Conservation (phyloP, 2,329 filamentous ascomycete species). For the Helotiales sp. region DNA sequence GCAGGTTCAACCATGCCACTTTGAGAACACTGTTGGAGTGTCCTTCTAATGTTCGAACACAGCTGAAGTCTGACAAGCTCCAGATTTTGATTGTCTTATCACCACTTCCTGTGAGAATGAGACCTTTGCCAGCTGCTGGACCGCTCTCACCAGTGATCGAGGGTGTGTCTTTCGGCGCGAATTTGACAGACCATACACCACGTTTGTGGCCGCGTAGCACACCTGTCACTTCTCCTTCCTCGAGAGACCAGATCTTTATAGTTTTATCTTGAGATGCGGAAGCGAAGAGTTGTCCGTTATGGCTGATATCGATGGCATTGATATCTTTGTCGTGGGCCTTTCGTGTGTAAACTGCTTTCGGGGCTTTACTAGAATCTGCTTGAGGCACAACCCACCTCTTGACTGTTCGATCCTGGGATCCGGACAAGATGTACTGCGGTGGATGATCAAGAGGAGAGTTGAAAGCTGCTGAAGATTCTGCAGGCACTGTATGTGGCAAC, state of each 20-base stretch:
- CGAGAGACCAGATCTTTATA: slow-evolving; percentile 93
- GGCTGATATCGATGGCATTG: slow-evolving; percentile 85
- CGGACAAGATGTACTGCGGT: slow-evolving; percentile 82
- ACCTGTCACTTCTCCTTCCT: slow-evolving; percentile 87
- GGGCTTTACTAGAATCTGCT: slow-evolving; percentile 48
- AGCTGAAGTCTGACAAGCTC: slow-evolving; percentile 90
- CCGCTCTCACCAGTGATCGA: slow-evolving; percentile 71
- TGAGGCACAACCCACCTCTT: slow-evolving; percentile 84
- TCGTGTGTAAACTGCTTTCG: slow-evolving; percentile 77
- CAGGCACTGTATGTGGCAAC: slow-evolving; percentile 69
- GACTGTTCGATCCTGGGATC: slow-evolving; percentile 92
- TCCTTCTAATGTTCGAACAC: slow-evolving; percentile 90
- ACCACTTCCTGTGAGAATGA: slow-evolving; percentile 86
- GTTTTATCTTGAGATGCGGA: slow-evolving; percentile 96
- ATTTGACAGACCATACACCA: slow-evolving; percentile 94
- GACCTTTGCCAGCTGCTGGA: slow-evolving; percentile 72
- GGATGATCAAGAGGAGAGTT: slow-evolving; percentile 75
- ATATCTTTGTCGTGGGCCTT: slow-evolving; percentile 99
- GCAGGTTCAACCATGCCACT: slow-evolving; percentile 76
- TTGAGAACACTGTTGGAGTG: slow-evolving; percentile 96
- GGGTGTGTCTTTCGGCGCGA: slow-evolving; percentile 78
- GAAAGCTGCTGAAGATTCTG: slow-evolving; percentile 67
- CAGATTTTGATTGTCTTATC: slow-evolving; percentile 97
- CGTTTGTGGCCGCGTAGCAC: slow-evolving; percentile 90
- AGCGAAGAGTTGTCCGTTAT: slow-evolving; percentile 77